phyloP scores from a whole-genome alignment of 352 stramenopile genomes.

The Globisporangium rhizosaccharum region DNA sequence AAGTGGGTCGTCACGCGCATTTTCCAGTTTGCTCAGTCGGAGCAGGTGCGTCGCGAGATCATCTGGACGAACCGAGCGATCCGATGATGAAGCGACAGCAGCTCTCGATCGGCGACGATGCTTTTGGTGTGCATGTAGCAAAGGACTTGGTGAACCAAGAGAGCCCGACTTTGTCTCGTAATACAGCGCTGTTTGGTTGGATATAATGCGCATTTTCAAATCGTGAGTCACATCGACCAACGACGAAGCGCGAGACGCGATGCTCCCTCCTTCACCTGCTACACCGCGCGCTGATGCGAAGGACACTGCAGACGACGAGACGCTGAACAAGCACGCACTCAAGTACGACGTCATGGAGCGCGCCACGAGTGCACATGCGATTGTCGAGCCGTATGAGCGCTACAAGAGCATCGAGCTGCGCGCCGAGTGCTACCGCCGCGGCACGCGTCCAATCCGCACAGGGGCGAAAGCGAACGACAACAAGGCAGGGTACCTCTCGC shows the following conservation, averaged over 20 bases:
- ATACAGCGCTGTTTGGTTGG: too few species aligned
- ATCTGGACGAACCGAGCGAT: not conserved
- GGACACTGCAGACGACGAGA: not conserved
- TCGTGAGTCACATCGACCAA: too few species aligned
- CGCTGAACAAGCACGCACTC: too few species aligned
- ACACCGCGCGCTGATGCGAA: too few species aligned
- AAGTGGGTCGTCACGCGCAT: not conserved
- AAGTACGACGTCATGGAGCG: not conserved
- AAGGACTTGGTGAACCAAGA: too few species aligned
- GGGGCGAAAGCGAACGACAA: slow-evolving; percentile 17
- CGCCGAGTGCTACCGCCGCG: slow-evolving; percentile 19
- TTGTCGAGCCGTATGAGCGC: slow-evolving; percentile 18
- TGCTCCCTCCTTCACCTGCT: too few species aligned
- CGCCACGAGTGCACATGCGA: not conserved
- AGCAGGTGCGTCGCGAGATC: not conserved
- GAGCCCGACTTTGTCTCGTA: too few species aligned
- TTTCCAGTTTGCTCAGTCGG: not conserved
- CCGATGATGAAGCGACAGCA: not conserved
- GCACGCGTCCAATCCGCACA: slow-evolving; percentile 8
- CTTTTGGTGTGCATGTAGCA: too few species aligned
- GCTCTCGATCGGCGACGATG: too few species aligned
- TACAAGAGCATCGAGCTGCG: slow-evolving; percentile 19
- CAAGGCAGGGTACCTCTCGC: slow-evolving; percentile 17
- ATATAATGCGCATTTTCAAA: too few species aligned
- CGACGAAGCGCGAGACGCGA: too few species aligned